A percentile compares a stretch with the other conserved stretches of the same genome.
Conservation (phyloP, 2,329 filamentous ascomycete genomes). For the Fusarium miscanthi region DNA sequence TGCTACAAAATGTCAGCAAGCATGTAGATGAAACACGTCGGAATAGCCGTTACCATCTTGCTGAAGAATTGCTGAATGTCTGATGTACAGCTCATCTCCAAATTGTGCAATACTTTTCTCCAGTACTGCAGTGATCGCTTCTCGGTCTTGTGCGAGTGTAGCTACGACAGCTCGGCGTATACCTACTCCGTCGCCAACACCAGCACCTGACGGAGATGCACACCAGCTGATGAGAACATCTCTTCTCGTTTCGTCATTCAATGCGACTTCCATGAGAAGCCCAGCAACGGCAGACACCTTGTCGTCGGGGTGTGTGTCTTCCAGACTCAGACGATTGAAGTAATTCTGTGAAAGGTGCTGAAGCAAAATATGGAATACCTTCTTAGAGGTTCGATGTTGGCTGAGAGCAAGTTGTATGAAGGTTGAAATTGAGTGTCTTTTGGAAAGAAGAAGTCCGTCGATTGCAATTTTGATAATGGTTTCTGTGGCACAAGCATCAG, state of each 20-base stretch:
- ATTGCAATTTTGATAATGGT: constrained; percentile 52
- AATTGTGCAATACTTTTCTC: constrained; percentile 80
- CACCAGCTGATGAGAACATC: constrained; percentile 73
- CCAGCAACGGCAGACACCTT: constrained; percentile 68
- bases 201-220: constrained; percentile 70
- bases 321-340: constrained; percentile 51
- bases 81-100: constrained; percentile 87
- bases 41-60: constrained; percentile 77
- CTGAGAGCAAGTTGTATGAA: constrained; percentile 49
- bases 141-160: constrained; percentile 63
- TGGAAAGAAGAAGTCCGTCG: constrained; percentile 52
- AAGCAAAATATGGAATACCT: constrained; percentile 44
- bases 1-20: constrained; percentile 61
- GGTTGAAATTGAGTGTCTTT: constrained; percentile 21
- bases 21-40: background rate
- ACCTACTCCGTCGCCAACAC: constrained; percentile 70
- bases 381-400: constrained; percentile 44
- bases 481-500: constrained; percentile 49
- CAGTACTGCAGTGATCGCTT: constrained; percentile 65
- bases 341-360: constrained; percentile 59
- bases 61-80: constrained; percentile 82
- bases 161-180: constrained; percentile 75
- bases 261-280: constrained; percentile 63
- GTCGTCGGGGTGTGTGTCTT: constrained; percentile 47
- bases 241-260: constrained; percentile 60